Evolutionary conservation across 2,329 filamentous ascomycete species (phyloP).

Genomic region (Purpureocillium lavendulum): DNA sequence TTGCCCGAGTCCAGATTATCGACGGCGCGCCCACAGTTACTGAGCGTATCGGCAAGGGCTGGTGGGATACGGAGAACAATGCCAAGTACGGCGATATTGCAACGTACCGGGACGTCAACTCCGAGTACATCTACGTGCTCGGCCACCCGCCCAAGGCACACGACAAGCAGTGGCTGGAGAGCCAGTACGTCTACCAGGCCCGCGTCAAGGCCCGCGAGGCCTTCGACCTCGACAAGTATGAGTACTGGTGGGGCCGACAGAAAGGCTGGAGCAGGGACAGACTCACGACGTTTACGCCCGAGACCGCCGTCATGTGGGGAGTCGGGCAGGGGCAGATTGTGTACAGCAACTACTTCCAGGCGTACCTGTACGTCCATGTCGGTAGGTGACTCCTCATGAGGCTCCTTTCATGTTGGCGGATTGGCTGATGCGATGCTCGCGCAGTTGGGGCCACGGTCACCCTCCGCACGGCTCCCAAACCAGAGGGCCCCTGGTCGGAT

Average conservation of each 20-base stretch:
- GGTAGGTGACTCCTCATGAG: no score
- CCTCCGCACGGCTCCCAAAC: constrained; percentile 10
- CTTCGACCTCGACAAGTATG: constrained; percentile 26
- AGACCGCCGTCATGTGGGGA: constrained; percentile 29
- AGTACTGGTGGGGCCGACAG: constrained; percentile 31
- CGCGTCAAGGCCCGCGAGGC: constrained; percentile 24
- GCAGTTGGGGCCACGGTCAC: no score
- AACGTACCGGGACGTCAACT: constrained; percentile 26
- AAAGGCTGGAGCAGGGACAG: constrained; percentile 25
- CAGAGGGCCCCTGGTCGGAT: constrained; percentile 27
- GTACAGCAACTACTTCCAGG: constrained; percentile 23
- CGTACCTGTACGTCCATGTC: constrained; percentile 26
- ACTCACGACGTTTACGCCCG: constrained; percentile 19
- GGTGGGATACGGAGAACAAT: constrained; percentile 23
- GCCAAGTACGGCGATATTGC: constrained; percentile 29
- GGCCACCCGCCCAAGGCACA: constrained; percentile 25
- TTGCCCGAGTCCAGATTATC: constrained; percentile 24
- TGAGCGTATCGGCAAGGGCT: constrained; percentile 18
- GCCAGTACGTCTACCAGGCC: constrained; percentile 25
- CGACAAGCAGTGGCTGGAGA: constrained; percentile 12
- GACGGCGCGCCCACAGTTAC: constrained; percentile 24
- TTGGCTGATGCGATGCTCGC: no score
- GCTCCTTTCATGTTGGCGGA: no score
- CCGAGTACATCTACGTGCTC: constrained; percentile 27
- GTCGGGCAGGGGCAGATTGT: constrained; percentile 28